These are phyloP conservation scores for Stemphylium beticola DNA, from an alignment of 2,329 filamentous ascomycete genomes.

Conservation along the genomic window DNA sequence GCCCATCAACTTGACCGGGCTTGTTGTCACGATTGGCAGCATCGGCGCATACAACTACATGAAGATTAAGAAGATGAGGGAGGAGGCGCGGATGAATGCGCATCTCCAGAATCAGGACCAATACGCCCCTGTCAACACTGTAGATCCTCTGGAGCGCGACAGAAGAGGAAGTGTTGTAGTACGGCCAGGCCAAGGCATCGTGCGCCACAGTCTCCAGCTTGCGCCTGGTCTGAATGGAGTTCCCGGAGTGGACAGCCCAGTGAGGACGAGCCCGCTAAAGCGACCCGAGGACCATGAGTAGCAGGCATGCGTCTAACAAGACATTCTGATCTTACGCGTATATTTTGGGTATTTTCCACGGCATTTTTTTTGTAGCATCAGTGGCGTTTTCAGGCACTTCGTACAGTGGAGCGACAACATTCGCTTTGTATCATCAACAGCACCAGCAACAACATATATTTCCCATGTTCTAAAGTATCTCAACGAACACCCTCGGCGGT, in stretches of 20 bases:
- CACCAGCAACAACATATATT: background rate
- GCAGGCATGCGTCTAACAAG: conserved; percentile 1
- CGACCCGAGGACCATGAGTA: conserved; percentile 55
- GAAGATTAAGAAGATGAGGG: conserved; percentile 88
- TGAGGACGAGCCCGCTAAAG: conserved; percentile 51
- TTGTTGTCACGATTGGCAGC: conserved; percentile 85
- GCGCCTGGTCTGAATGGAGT: conserved; percentile 31
- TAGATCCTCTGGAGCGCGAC: conserved; percentile 37
- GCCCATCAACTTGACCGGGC: conserved; percentile 81
- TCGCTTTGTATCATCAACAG: conserved; percentile 12
- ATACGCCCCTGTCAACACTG: conserved; percentile 45
- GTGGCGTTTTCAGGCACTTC: conserved; percentile 8
- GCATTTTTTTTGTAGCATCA: conserved; percentile 21
- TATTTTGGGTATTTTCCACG: conserved; percentile 2
- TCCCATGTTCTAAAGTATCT: background rate
- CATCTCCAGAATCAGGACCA: conserved; percentile 50
- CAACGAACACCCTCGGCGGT: background rate
- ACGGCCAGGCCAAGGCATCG: conserved; percentile 33
- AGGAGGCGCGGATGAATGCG: conserved; percentile 66
- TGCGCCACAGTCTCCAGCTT: conserved; percentile 48
- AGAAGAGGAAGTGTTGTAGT: conserved; percentile 23
- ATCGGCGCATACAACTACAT: conserved; percentile 94
- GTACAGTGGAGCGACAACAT: conserved; percentile 3
- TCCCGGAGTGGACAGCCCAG: conserved; percentile 32
- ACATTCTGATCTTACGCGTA: conserved; percentile 2